Evolutionary conservation across 805 yeast species (phyloP), one percentile per base, ranked within the genome.

Genomic region (Metschnikowia colocasiae): DNA sequence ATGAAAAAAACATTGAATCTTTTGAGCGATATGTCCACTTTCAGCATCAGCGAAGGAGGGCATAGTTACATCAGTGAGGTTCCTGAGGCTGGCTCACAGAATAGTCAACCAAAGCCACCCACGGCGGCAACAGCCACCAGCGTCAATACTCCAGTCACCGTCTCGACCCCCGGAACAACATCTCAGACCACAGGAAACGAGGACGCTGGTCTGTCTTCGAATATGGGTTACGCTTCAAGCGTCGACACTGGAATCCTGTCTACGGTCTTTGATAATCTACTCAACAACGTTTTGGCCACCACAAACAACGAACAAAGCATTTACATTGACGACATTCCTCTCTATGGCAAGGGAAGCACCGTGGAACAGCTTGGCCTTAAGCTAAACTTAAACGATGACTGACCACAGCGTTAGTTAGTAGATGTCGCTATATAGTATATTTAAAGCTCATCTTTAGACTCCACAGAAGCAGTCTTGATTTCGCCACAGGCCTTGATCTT

Each of bases 401-500:
- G 35, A 26, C 16, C 12, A 13, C 15, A 19, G 36, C 36, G 2
- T 33, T 12, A 10, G 19, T 33, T 33, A 12, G 22, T 19, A 20
- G 5, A 33, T 19, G 9, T 12, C 18, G 19, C 41, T 25, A 35
- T 43, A 32, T 43, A 33, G 23, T 19, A 19, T 30, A 15, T 19
- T 48, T 48, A 65, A 45, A 67, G 65, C 56, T 67, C 70, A 50
- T 66, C 71, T 49, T 59, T 58, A 29, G 35, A 59, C 45, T 59
- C 65, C 23, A 12, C 39, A 25, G 23, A 18, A 27, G 64, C 69
- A 29, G 65, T 65, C 34, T 60, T 74, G 50, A 85, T 50, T 59
- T 85, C 87, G 51, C 98, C 98, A 54, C 87, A 73, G 51, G 80
- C 81, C 42, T 74, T 76, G 57, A 91, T 84, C 53, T 70, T 75